Evolutionary conservation across 1,284 basidiomycete species (phyloP).

Genomic region (Pascua guehoae): DNA sequence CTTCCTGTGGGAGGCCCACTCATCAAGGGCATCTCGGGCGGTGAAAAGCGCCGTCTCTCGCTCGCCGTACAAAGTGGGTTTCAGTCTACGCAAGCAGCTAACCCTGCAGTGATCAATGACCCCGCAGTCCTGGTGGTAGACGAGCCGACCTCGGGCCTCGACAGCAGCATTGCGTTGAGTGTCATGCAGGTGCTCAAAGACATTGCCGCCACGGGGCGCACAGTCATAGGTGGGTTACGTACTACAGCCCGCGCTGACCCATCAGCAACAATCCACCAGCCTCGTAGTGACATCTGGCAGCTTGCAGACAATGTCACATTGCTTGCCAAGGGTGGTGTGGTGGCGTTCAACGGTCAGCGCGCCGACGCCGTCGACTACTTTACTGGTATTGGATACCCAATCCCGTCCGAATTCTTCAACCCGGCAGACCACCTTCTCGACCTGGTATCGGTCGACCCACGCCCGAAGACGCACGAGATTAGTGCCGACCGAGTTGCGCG

Average conservation of each 20-base stretch:
- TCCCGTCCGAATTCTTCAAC: slow-evolving; percentile 48
- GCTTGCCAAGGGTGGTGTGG: slow-evolving; percentile 54
- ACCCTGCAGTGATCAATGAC: slow-evolving; percentile 49
- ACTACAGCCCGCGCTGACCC: not conserved
- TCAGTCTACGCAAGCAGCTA: not conserved
- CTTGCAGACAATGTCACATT: slow-evolving; percentile 54
- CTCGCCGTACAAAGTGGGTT: slow-evolving; percentile 53
- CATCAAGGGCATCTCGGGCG: slow-evolving; percentile 55
- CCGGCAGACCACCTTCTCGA: slow-evolving; percentile 51
- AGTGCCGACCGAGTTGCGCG: slow-evolving; percentile 23
- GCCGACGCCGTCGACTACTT: slow-evolving; percentile 43
- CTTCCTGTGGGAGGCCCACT: slow-evolving; percentile 56
- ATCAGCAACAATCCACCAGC: slow-evolving; percentile 56
- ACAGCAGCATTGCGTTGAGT: slow-evolving; percentile 54
- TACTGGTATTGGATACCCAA: slow-evolving; percentile 39
- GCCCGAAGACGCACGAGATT: slow-evolving; percentile 20
- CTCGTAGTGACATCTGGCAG: slow-evolving; percentile 54
- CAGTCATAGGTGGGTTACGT: slow-evolving; percentile 51
- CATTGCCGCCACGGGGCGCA: slow-evolving; percentile 55
- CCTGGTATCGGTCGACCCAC: slow-evolving; percentile 47
- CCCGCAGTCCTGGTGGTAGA: slow-evolving; percentile 54
- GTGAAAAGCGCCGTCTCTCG: slow-evolving; percentile 57
- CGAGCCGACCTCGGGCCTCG: slow-evolving; percentile 53
- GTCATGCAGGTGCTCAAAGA: slow-evolving; percentile 51
- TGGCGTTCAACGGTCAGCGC: slow-evolving; percentile 40